Base-by-base conservation (phyloP, 768 basidiomycete genomes). In the Suillus fuscotomentosus region DNA sequence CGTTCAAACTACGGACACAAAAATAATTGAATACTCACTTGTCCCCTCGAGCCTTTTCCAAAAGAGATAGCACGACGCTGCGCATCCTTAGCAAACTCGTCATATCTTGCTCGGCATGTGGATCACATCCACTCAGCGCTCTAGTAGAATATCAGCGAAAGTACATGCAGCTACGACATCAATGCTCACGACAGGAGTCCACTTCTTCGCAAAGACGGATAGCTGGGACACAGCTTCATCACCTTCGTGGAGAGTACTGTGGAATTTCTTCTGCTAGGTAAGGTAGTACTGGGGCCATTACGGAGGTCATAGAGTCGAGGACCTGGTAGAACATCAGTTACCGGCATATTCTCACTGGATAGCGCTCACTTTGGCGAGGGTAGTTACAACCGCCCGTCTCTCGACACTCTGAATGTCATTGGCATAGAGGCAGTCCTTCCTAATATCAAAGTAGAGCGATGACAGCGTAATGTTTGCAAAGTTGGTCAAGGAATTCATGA, bases 251-350 rank as follows among this genome's bases (percentile, higher is more conserved):
- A 76, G 73, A 15, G 73, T 73, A 27, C 80, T 77, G 69, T 92
- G 83, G 62, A 96, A 96, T 86, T 75, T 98, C 97, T 76, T 97
- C 95, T 0, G 94, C 91, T 6, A 97, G 84, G 71, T 97, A 92
- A 10, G 97, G 97, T 2, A 94, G 80, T 34, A 98, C 87, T 0
- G 97, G 97, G 0, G 94, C 92, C 54, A 95, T 79, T 3, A 94
- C 82, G 3, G 82, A 82, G 1, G 86, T 86, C 77, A 94, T 84
- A 2, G 86, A 88, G 36, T 80, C 77, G 59, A 96, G 75, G 45
- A 88, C 80, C 92, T 95, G 59, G 10, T 10, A 43, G 2, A 8
- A 57, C 27, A 55, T 50, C 34, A 39, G 31, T 13, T 3, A n/a
- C 20, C 9, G 13, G 15, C 31, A 45, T 24, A 14, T 45, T 60